Conservation (phyloP, 2,329 filamentous ascomycete genomes). For the Zarea fungicola region DNA sequence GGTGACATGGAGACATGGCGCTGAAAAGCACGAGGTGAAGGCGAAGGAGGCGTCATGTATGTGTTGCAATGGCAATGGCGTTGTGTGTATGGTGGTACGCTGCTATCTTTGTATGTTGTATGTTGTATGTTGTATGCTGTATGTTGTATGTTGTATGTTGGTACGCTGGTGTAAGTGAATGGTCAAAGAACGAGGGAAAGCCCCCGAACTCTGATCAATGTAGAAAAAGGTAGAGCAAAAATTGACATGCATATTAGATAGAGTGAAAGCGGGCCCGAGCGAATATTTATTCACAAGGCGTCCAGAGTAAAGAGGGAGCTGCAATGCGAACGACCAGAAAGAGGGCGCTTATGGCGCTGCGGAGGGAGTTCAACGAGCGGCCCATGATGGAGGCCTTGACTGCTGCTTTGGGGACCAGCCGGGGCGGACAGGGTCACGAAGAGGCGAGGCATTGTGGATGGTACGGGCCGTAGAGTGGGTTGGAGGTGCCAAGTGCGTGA, state of each 20-base stretch:
- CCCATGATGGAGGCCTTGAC: neutral
- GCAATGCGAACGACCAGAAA: neutral
- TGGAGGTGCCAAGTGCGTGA: neutral
- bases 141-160: neutral
- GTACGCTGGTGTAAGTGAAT: neutral
- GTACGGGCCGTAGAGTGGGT: neutral
- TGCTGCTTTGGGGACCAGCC: neutral
- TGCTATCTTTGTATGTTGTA: too few species aligned
- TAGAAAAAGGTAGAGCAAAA: neutral
- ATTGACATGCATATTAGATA: neutral
- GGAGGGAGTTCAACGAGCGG: neutral
- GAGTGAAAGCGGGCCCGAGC: neutral
- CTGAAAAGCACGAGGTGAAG: neutral
- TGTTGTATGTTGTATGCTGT: neutral
- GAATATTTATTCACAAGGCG: neutral
- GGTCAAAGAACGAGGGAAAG: neutral
- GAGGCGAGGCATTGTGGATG: neutral
- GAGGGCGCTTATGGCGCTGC: neutral
- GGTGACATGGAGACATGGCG: slow-evolving; percentile 17
- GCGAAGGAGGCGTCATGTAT: neutral
- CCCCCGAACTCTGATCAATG: neutral
- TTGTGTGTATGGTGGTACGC: neutral
- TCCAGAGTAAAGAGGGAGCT: neutral
- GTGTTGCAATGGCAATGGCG: neutral
- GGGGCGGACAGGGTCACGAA: neutral